Evolutionary conservation across 768 basidiomycete genomes (phyloP), one percentile per base, ranked within the genome.

Genomic region (Psilocybe sp.): DNA sequence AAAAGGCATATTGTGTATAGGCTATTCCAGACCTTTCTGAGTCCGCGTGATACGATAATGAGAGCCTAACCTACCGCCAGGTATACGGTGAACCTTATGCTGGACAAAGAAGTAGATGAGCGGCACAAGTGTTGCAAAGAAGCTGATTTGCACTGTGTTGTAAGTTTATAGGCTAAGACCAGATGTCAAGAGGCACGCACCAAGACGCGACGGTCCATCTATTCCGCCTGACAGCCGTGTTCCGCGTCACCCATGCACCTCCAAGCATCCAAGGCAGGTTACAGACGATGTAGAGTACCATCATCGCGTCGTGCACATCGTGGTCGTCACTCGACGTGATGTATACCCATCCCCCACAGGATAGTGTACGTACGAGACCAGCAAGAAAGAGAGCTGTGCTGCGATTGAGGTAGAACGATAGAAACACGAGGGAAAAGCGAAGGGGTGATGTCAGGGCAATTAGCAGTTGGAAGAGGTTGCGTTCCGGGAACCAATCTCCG

Each of bases 311-410:
- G 68, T 96, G 93, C 12, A 75, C 73, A 60, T 89, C 86, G 57
- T 92, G 90, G 67, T 89, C 78, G 62, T 95, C 92, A 45, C 70
- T 81, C 2, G 89, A 89, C 0, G 93, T 94, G 60, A 95, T 82
- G 59, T 84, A 96, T 23, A 94, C 90, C 92, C 92, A 96, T 20
- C 93, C 92, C 31, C 90, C 93, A 59, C 92, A 95, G 2, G 81
- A 76, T 31, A 95, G 64, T 0, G 92, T 92, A 51, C 92, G 75
- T 14, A 89, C 62, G 16, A 92, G 54, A 0, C 91, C 91, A 35
- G 75, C 69, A 8, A 81, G 56, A 33, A 86, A 77, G 10, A 80
- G 69, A 42, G 54, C 64, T 5, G 80, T 77, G 6, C 61, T 66
- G 40, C 76, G 72, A 41, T 81, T 73, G 45, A 87, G 69, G 51